Evolutionary conservation across 2,329 filamentous ascomycete species (phyloP).

Genomic region (Arthrocladium fulminans): DNA sequence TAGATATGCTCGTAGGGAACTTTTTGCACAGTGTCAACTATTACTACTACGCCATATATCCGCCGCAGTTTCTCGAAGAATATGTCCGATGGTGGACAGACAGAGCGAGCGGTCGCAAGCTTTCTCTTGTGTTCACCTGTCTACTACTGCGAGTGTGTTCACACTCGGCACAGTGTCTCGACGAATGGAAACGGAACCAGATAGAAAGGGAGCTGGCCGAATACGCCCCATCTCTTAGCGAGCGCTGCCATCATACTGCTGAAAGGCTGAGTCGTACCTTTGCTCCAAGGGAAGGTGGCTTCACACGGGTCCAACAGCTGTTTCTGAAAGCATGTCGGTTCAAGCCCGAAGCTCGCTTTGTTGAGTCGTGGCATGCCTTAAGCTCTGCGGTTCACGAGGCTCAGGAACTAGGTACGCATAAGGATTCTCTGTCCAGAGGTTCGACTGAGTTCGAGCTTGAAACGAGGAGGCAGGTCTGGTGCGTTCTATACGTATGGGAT

Average conservation of each 20-base stretch:
- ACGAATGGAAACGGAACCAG: slow-evolving; percentile 30
- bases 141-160: slow-evolving; percentile 40
- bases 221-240: slow-evolving; percentile 31
- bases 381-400: slow-evolving; percentile 39
- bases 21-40: slow-evolving; percentile 39
- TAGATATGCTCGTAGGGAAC: slow-evolving; percentile 40
- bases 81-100: slow-evolving; percentile 41
- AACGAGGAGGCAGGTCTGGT: slow-evolving; percentile 41
- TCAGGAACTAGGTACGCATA: slow-evolving; percentile 42
- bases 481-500: slow-evolving; percentile 41
- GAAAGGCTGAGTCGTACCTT: slow-evolving; percentile 37
- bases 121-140: slow-evolving; percentile 40
- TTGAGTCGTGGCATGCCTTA: slow-evolving; percentile 43
- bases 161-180: slow-evolving; percentile 38
- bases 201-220: slow-evolving; percentile 39
- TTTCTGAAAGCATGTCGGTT: slow-evolving; percentile 41
- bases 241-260: slow-evolving; percentile 36
- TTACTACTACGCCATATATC: slow-evolving; percentile 41
- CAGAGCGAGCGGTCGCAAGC: slow-evolving; percentile 26
- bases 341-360: slow-evolving; percentile 40
- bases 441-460: slow-evolving; percentile 40
- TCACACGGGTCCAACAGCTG: slow-evolving; percentile 42
- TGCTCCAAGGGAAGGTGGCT: slow-evolving; percentile 35
- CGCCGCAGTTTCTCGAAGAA: slow-evolving; percentile 36
- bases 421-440: slow-evolving; percentile 28